Conservation (phyloP, 1,284 basidiomycete species). For the Xerocomus amazonicus region DNA sequence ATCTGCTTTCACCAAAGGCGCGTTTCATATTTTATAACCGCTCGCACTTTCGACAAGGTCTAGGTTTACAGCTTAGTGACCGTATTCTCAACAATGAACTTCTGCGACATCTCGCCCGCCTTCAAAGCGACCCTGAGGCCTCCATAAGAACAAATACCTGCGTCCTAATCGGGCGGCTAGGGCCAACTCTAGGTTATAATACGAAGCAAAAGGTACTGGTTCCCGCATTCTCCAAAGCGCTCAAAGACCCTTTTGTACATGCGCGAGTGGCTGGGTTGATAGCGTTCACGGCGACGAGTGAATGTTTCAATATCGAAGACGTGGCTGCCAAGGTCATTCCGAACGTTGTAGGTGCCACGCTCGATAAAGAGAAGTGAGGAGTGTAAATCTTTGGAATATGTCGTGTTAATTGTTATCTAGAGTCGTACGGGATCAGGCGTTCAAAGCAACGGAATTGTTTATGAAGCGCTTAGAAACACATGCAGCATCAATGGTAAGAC, state of each 20-base stretch:
- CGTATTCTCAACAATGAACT: slow-evolving; percentile 97
- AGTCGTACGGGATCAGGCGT: slow-evolving; percentile 89
- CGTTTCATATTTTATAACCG: slow-evolving; percentile 1
- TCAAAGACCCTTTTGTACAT: slow-evolving; percentile 92
- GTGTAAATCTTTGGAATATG: background rate
- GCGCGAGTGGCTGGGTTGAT: slow-evolving; percentile 92
- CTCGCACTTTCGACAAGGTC: background rate
- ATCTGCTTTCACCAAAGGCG: slow-evolving; percentile 83
- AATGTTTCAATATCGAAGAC: slow-evolving; percentile 87
- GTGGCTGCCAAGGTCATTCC: slow-evolving; percentile 89
- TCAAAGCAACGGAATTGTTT: slow-evolving; percentile 86
- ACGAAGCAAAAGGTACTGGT: slow-evolving; percentile 96
- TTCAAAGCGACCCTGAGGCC: slow-evolving; percentile 89
- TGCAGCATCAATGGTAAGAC: slow-evolving; percentile 71
- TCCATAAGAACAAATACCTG: slow-evolving; percentile 98
- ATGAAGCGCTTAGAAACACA: slow-evolving; percentile 80
- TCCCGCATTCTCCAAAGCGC: slow-evolving; percentile 87
- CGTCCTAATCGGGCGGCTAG: slow-evolving; percentile 90
- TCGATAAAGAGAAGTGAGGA: slow-evolving; percentile 85
- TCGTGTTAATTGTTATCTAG: slow-evolving; percentile 40
- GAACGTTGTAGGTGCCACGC: slow-evolving; percentile 71
- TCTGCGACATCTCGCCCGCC: slow-evolving; percentile 86
- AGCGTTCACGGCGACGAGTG: slow-evolving; percentile 94
- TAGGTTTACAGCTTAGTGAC: slow-evolving; percentile 65
- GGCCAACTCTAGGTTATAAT: slow-evolving; percentile 78